Evolutionary conservation across 805 yeast genomes (phyloP), one percentile per base, ranked within the genome.

Genomic region (Monosporozyma siamensis): DNA sequence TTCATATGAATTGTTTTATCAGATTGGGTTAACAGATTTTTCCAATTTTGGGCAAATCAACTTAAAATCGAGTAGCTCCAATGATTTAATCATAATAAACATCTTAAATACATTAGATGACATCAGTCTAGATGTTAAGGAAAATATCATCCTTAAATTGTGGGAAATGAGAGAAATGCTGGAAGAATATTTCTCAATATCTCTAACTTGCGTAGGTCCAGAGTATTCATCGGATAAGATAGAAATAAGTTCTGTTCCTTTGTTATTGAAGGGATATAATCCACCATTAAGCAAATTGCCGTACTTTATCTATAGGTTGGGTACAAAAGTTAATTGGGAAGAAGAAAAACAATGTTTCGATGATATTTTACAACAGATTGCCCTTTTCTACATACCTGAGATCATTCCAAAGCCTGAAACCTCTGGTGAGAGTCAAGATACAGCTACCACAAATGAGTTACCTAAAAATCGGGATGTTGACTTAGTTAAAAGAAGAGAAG

Each of bases 11-110:
- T 67, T 87, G 43, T 88, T 83, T 53, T 92, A 88, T 60, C 97
- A 92, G 53, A 64, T 83, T 4, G 87, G 83, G 0, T 61, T 92
- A 11, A 64, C 81, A 1, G 86, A 85, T 45, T 87, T 92, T 61
- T 75, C 82, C 34, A 89, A 88, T 55, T 90, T 77, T 63, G 97
- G 98, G 1, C 59, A 58, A 6, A 66, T 81, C 1, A 53, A 59
- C 20, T 58, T 80, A 1, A 60, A 57, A 46, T 39, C 32, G 1
- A 34, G 25, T 4, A 34, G 39, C 3, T 10, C 37, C 5, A 41
- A 47, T 1, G 48, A 47, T 9, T 39, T 61, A 18, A 45, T 38
- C 4, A 38, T 57, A 9, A 43, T 26, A 6, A 44, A 51, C n/a
- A 14, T 59, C 36, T 20, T 59, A 20, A 21, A 47, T 9, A 41